A percentile compares a stretch with the other conserved stretches of the same genome.
Evolutionary conservation across 257 asterid genomes (phyloP).

Genomic region (Craterostigma plantagineum): DNA sequence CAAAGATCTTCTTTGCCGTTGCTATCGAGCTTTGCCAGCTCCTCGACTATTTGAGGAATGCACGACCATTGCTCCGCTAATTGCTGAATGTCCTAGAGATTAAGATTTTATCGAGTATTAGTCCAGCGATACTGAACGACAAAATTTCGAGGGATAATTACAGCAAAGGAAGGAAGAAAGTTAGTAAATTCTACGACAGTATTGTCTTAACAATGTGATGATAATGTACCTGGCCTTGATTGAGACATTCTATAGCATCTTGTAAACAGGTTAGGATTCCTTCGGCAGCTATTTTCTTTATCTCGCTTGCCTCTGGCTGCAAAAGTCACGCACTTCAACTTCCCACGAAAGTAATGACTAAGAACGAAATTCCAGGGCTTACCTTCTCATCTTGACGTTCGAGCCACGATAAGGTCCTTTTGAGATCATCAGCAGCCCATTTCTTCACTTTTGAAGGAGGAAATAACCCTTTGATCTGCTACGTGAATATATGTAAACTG

Average conservation of each 20-base stretch:
- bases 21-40: slow-evolving; percentile 34
- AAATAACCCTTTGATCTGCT: too few relatives aligned
- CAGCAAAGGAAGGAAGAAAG: too few relatives aligned
- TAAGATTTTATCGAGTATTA: too few relatives aligned
- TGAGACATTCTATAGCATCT: slow-evolving; percentile 64
- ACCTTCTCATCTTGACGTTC: slow-evolving; percentile 84
- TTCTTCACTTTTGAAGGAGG: slow-evolving; percentile 51
- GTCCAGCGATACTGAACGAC: too few relatives aligned
- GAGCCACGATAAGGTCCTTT: slow-evolving; percentile 64
- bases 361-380: slow-evolving; percentile 9
- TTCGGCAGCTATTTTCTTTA: slow-evolving; percentile 67
- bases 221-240: slow-evolving; percentile 45
- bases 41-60: slow-evolving; percentile 71
- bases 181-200: too few relatives aligned
- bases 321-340: too few relatives aligned
- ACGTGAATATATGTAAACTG: too few relatives aligned
- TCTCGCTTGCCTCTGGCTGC: slow-evolving; percentile 73
- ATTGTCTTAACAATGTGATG: too few relatives aligned
- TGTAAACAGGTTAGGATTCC: slow-evolving; percentile 84
- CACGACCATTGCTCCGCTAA: slow-evolving; percentile 70
- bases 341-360: too few relatives aligned
- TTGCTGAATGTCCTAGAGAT: slow-evolving; percentile 34
- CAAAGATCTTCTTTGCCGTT: slow-evolving; percentile 35
- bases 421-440: slow-evolving; percentile 79
- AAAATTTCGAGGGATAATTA: too few relatives aligned